Evolutionary conservation across 1,284 basidiomycete species (phyloP), one percentile per base, ranked within the genome.

Genomic region (Boletus semigastroideus): DNA sequence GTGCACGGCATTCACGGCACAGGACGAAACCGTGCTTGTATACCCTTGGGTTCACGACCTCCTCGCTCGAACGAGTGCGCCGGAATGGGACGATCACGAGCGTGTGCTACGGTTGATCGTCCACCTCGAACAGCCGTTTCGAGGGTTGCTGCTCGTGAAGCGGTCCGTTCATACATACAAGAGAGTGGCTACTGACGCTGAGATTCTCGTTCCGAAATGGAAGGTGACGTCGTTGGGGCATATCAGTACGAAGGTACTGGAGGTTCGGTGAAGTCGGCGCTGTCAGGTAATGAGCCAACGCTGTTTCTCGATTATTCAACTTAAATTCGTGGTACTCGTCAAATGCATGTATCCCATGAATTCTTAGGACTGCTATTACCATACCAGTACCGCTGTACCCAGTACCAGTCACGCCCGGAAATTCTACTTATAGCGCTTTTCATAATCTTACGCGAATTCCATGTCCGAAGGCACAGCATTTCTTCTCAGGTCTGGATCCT

Each of bases 91-190:
- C 38, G 5, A 30, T 4, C 19, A 48, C 19, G 31, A 27, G 13
- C 55, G 19, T 17, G 49, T 19, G 5, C 33, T 57, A 12, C 22
- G 40, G 14, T 38, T 53, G 20, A 9, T 53, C 16, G 36, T 34
- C 28, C 36, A 43, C 40, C 47, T 57, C 19, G 42, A 46, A 28
- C 55, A 57, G 37, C 43, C 30, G 2, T 57, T 57, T 33, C 42
- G 49, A 11, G 49, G 42, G 3, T n/a, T 53, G 9, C 14, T 48
- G 11, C 31, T 51, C 4, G 37, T 16, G 14, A 33, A 47, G 28
- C 22, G 22, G 14, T n/a, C 44, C 2, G 12, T 27, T 7, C 7
- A 40, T 5, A 41, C 30, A 14, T 51, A 20, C 37, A 7, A 7
- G 38, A 31, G 44, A 27, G 49, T 51, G 9, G 44, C 44, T 4